These are phyloP conservation scores for Lathyrus oleraceus DNA, from an alignment of 306 rosid genomes.

Conservation along the genomic window DNA sequence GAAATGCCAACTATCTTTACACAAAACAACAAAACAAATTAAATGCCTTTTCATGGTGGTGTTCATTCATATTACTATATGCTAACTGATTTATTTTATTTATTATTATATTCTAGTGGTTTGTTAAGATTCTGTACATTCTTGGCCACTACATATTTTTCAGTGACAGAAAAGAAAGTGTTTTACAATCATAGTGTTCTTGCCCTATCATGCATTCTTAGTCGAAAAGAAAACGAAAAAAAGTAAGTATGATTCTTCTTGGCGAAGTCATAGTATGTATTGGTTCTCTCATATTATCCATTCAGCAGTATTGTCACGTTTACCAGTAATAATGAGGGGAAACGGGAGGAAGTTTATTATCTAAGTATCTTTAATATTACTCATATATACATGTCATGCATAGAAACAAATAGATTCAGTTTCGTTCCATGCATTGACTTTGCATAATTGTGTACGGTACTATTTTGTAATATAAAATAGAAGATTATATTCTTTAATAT, in stretches of 20 bases:
- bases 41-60: conserved; percentile 23
- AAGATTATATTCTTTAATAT: too few relatives aligned
- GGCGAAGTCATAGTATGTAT: conserved; percentile 23
- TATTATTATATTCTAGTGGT: conserved; percentile 12
- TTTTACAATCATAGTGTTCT: neutral
- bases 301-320: conserved; percentile 20
- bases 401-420: neutral
- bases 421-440: neutral
- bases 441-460: too few relatives aligned
- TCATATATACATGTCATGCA: neutral
- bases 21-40: conserved; percentile 27
- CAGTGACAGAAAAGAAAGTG: conserved; percentile 22
- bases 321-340: neutral
- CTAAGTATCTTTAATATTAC: neutral
- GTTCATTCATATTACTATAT: conserved; percentile 25
- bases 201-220: conserved; percentile 35
- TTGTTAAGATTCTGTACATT: conserved; percentile 37
- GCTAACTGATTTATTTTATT: conserved; percentile 12
- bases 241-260: conserved; percentile 4
- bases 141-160: conserved; percentile 31
- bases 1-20: conserved; percentile 37
- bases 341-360: neutral
- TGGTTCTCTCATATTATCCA: neutral
- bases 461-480: too few relatives aligned
- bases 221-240: conserved; percentile 33